Percentiles rank a stretch among this genome's conserved stretches.
These are phyloP conservation scores for Thielaviopsis populi DNA, from an alignment of 2,329 filamentous ascomycete genomes.

Conservation along the genomic window DNA sequence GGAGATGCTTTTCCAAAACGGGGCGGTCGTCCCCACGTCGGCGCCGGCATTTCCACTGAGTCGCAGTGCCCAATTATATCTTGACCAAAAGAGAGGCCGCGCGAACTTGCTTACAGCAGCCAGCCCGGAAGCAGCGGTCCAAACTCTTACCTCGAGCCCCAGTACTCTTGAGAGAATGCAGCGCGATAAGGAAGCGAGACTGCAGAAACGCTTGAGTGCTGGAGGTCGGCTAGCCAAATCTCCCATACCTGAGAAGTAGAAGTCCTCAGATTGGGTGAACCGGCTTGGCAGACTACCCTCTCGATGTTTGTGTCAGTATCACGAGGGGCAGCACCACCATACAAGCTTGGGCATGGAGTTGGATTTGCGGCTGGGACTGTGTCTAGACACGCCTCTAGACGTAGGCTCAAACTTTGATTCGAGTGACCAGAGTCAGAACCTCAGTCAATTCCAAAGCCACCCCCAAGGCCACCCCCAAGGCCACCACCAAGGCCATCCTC, in stretches of 20 bases:
- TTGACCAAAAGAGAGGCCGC: conserved; percentile 58
- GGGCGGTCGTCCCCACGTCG: conserved; percentile 64
- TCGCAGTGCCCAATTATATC: conserved; percentile 62
- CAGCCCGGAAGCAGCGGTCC: conserved; percentile 24
- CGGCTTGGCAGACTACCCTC: conserved; percentile 16
- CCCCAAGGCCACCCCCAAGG: neutral
- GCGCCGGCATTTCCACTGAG: conserved; percentile 75
- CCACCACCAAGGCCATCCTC: neutral
- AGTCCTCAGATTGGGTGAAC: conserved; percentile 22
- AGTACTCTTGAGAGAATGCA: conserved; percentile 32
- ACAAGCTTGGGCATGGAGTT: neutral
- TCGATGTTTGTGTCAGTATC: conserved; percentile 7
- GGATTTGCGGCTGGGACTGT: neutral
- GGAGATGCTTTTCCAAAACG: conserved; percentile 84
- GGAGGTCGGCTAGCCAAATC: conserved; percentile 56
- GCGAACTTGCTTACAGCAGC: conserved; percentile 30
- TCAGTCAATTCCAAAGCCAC: neutral
- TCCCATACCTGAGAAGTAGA: conserved; percentile 47
- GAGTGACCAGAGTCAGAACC: neutral
- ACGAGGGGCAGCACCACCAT: neutral
- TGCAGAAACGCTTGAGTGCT: conserved; percentile 68
- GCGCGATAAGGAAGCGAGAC: conserved; percentile 49
- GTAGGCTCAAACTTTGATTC: neutral
- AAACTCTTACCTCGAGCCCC: conserved; percentile 39
- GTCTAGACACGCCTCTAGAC: neutral